A percentile compares a stretch with the other conserved stretches of the same genome.
phyloP scores from a whole-genome alignment of 768 basidiomycete genomes.

The Xanthoconium purpureum region DNA sequence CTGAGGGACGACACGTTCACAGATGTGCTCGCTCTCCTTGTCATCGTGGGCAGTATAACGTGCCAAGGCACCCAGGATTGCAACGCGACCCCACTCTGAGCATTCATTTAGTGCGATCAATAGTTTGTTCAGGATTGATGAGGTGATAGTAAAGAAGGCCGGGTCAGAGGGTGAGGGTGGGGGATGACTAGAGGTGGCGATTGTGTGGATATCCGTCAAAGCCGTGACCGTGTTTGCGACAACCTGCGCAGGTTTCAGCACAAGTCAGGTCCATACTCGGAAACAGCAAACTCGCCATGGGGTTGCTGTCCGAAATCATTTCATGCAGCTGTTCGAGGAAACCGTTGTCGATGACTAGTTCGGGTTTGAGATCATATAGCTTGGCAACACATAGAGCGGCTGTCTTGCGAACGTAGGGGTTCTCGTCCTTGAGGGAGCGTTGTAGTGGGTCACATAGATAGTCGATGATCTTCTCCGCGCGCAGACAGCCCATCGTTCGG shows the following conservation, averaged over 20 bases:
- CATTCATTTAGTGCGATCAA: conserved; percentile 96
- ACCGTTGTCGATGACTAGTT: conserved; percentile 91
- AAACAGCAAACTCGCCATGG: conserved; percentile 66
- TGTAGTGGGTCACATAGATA: conserved; percentile 96
- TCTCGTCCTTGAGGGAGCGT: conserved; percentile 89
- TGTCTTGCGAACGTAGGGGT: conserved; percentile 98
- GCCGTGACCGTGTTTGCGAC: conserved; percentile 96
- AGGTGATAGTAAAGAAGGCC: conserved; percentile 80
- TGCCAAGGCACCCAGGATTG: conserved; percentile 81
- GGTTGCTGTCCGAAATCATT: conserved; percentile 93
- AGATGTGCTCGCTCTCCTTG: conserved; percentile 97
- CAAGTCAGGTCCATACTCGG: not conserved
- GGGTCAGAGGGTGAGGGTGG: conserved; percentile 55
- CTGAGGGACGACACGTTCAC: conserved; percentile 96
- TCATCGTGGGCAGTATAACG: conserved; percentile 83
- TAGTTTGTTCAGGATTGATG: conserved; percentile 79
- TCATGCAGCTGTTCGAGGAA: conserved; percentile 87
- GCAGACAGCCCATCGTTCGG: conserved; percentile 95
- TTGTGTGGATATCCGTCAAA: conserved; percentile 84
- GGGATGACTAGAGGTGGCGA: conserved; percentile 52
- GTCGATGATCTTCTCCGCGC: conserved; percentile 98
- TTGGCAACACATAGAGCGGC: conserved; percentile 97
- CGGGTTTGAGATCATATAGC: conserved; percentile 94
- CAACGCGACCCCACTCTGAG: conserved; percentile 98
- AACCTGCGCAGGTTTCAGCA: conserved; percentile 52